Conservation (phyloP, 140 eudicot genomes). For the Bidens hawaiensis region DNA sequence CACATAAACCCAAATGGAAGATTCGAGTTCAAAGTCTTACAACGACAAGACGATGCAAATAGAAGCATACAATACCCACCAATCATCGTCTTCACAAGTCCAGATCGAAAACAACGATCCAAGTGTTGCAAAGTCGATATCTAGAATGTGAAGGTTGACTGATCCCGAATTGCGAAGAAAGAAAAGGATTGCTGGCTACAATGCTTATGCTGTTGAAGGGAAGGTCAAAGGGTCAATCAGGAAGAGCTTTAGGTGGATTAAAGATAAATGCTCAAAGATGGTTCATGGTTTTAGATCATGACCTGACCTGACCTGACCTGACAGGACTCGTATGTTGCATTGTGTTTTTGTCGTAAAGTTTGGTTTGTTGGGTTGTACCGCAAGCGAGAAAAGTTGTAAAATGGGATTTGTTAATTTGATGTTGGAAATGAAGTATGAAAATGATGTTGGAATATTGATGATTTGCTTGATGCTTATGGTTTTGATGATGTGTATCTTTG, state of each 20-base stretch:
- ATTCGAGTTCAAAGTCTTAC: conserved; percentile 42
- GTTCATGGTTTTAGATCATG: conserved; percentile 41
- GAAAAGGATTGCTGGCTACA: conserved; percentile 64
- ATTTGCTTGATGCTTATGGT: too few relatives aligned
- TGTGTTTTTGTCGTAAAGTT: too few relatives aligned
- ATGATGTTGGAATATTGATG: too few relatives aligned
- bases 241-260: conserved; percentile 65
- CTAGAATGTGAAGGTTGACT: conserved; percentile 47
- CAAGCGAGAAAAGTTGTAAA: too few relatives aligned
- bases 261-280: conserved; percentile 37
- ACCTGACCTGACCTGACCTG: too few relatives aligned
- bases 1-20: conserved; percentile 28
- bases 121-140: conserved; percentile 34
- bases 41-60: conserved; percentile 30
- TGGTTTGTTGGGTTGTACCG: too few relatives aligned
- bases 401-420: too few relatives aligned
- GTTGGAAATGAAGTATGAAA: too few relatives aligned
- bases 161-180: conserved; percentile 74
- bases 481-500: too few relatives aligned
- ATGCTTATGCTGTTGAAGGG: conserved; percentile 53
- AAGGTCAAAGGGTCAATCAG: conserved; percentile 52
- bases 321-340: too few relatives aligned
- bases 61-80: conserved; percentile 31
- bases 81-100: conserved; percentile 30
- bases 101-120: conserved; percentile 18